Base-by-base conservation (phyloP, 1,284 basidiomycete genomes). In the Melampsora americana region DNA sequence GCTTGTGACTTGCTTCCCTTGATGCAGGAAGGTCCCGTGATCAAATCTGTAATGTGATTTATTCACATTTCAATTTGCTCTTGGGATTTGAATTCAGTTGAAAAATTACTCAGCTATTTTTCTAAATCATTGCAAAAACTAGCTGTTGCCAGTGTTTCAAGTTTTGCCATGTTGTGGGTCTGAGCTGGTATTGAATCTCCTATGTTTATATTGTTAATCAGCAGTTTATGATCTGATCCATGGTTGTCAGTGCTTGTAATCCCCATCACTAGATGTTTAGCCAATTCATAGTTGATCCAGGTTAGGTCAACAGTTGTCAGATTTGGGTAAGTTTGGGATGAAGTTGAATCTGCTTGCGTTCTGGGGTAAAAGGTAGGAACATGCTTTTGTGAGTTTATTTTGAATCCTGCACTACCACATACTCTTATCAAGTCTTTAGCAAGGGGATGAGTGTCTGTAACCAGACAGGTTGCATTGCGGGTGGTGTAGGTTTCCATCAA, bases 401-500 rank as follows among this genome's bases (percentile, higher is more conserved):
- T 20, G 23, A 16, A 60, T n/a, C 59, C 59, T 16, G 18, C 26
- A n/a, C 26, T 60, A n/a, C 14, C 59, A n/a, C 59, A 60, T 11
- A 28, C 23, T 14, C 59, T 14, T 20, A 60, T 26, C 26, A 60
- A 28, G 9, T 60, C 59, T 60, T 60, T 60, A n/a, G 18, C 12
- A 9, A n/a, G 59, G 12, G 59, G 26, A 23, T 60, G 59, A 11
- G 23, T 60, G 59, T 9, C 23, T 14, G 59, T 60, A 60, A 11
- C 59, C 59, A 60, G 59, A 9, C 23, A 23, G 59, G 59, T 60
- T 60, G 11, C 59, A 60, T 9, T 60, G 59, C 23, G 12, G 59
- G 23, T 60, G 59, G 59, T 60, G 59, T 60, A 60, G 59, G 59
- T 28, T 60, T 20, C 11, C 18, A 28, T 60, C 59, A 9, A 60